phyloP scores from a whole-genome alignment of 441 rosid species.

The Bocquillonia castaneifolia region DNA sequence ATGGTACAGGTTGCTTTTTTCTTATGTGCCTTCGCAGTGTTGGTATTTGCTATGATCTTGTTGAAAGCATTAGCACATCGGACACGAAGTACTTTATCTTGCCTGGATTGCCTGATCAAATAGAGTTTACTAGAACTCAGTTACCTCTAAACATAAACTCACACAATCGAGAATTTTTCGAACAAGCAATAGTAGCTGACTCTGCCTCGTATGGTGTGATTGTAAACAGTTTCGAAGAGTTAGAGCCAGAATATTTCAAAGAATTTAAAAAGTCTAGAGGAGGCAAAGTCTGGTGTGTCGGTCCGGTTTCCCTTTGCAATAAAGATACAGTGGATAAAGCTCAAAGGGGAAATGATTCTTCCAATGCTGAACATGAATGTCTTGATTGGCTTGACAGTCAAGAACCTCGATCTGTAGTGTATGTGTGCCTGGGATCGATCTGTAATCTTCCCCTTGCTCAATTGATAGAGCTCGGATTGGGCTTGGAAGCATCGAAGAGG shows the following conservation, averaged over 20 bases:
- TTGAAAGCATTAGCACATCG: conserved; percentile 4
- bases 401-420: conserved; percentile 31
- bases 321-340: conserved; percentile 22
- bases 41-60: neutral
- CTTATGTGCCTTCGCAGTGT: conserved; percentile 20
- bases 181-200: conserved; percentile 19
- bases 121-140: conserved; percentile 35
- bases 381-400: conserved; percentile 35
- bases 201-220: conserved; percentile 25
- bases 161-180: conserved; percentile 17
- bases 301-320: conserved; percentile 39
- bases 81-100: conserved; percentile 34
- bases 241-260: conserved; percentile 31
- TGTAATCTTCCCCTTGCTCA: conserved; percentile 27
- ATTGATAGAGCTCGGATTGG: conserved; percentile 37
- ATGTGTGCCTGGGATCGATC: conserved; percentile 40
- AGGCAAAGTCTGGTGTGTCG: conserved; percentile 35
- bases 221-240: conserved; percentile 37
- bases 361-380: conserved; percentile 9
- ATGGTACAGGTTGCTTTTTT: conserved; percentile 32
- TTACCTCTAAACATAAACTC: conserved; percentile 18
- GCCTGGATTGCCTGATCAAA: conserved; percentile 41
- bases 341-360: conserved; percentile 31
- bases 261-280: conserved; percentile 22
- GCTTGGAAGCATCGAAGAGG: conserved; percentile 32